Conservation (phyloP, 1,284 basidiomycete genomes). For the Prillingera fragicola region DNA sequence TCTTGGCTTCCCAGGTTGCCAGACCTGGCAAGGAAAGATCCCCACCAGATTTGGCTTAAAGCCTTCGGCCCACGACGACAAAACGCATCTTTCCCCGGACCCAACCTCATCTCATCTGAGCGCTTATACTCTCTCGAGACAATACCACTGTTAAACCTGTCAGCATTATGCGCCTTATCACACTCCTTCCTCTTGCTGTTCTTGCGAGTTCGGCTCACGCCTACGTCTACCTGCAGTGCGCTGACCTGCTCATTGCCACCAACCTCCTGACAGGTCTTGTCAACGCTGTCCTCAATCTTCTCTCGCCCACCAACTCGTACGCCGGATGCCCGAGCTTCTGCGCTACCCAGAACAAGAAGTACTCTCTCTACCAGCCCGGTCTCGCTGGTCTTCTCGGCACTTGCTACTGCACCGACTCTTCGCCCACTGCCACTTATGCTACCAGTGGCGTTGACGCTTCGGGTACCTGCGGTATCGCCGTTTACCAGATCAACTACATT, state of each 20-base stretch:
- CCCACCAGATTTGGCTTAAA: too few species aligned
- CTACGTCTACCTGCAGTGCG: constrained; percentile 6
- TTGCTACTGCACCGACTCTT: constrained; percentile 1
- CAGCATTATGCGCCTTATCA: too few species aligned
- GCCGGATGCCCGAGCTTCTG: constrained; percentile 3
- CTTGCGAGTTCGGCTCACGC: background rate
- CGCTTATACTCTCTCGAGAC: too few species aligned
- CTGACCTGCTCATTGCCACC: background rate
- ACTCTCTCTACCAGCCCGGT: constrained; percentile 10
- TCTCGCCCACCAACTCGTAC: background rate
- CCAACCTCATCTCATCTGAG: too few species aligned
- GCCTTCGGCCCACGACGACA: too few species aligned
- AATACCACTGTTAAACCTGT: too few species aligned
- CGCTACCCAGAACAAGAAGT: too few species aligned
- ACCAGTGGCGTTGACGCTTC: background rate
- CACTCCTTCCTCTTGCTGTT: too few species aligned
- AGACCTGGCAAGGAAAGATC: too few species aligned
- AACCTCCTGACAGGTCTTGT: constrained; percentile 3
- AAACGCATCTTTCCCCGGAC: too few species aligned
- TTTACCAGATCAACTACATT: constrained; percentile 5
- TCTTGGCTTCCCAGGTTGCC: too few species aligned
- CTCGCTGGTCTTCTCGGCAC: constrained; percentile 4
- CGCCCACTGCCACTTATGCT: background rate
- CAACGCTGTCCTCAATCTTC: constrained; percentile 3
- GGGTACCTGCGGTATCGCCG: background rate